Evolutionary conservation across 1,284 basidiomycete genomes (phyloP), one percentile per base, ranked within the genome.

Genomic region (Phenoliferia sp.): DNA sequence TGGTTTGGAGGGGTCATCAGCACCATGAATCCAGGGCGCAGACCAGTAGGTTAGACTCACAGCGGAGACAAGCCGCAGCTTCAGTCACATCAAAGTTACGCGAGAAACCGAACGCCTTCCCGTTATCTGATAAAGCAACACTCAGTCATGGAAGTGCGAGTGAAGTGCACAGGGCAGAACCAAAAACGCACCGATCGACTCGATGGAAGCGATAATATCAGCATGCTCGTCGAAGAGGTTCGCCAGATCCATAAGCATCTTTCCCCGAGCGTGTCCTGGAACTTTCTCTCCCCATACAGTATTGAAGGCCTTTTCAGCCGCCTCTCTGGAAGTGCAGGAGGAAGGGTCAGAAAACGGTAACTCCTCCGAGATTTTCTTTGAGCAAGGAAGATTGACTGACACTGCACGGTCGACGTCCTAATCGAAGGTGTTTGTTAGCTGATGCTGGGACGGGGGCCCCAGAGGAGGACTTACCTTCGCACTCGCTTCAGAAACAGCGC

Each of bases 21-120:
- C 39, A 22, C 39, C 15, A 44, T 12, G 39, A 15, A 22, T 22
- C 39, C 22, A 44, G 22, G 39, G 22, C 22, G 39, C 39, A 22
- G 12, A 22, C 12, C 12, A 22, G 39, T 12, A 44, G 39, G 39
- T 22, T n/a, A 22, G 39, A 44, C 39, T 44, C 39, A 44, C 48
- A 95, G 72, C 89, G 85, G 79, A 80, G 66, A 75, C 77, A 78
- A 57, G 81, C 83, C 69, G 92, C 90, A n/a, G 87, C 81, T 72
- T 84, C 84, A 36, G 81, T 73, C 12, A 93, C 83, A 78, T 97
- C 94, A 62, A 85, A 87, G 59, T 77, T 83, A 72, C 84, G 63
- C 3, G 93, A 88, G 82, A 87, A 88, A 19, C 77, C 73, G 80
- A 88, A 94, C 1, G 92, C 88, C 81, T 94, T 94, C 63, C 81